phyloP scores from a whole-genome alignment of 768 basidiomycete species.

The Russula foetens region DNA sequence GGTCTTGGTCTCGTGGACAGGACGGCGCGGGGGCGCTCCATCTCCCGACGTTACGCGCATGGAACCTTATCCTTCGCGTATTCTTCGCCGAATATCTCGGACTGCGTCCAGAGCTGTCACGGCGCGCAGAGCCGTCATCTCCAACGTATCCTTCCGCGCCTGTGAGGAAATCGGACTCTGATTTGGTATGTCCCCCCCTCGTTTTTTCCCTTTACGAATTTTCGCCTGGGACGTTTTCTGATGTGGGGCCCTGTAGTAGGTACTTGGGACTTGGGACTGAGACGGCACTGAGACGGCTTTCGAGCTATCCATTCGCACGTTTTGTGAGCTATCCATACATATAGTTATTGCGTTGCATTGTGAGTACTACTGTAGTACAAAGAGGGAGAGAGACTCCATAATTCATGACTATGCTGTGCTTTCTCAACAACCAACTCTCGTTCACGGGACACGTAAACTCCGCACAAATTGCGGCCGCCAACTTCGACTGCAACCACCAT shows the following conservation, averaged over 20 bases:
- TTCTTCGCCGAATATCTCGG: slow-evolving; percentile 89
- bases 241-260: slow-evolving; percentile 2
- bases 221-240: neutral
- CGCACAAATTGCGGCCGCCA: too few species aligned
- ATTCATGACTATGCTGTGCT: too few species aligned
- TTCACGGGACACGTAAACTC: too few species aligned
- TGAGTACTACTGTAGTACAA: too few species aligned
- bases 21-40: slow-evolving; percentile 87
- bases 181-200: neutral
- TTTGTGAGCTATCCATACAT: neutral
- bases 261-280: neutral
- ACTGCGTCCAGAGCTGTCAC: slow-evolving; percentile 38
- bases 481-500: too few species aligned
- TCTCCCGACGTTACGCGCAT: slow-evolving; percentile 74
- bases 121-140: neutral
- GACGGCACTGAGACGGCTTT: too few species aligned
- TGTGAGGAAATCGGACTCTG: slow-evolving; percentile 11
- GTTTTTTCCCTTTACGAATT: too few species aligned
- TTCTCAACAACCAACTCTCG: too few species aligned
- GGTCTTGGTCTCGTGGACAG: slow-evolving; percentile 31
- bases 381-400: too few species aligned
- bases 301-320: neutral
- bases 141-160: neutral
- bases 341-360: too few species aligned
- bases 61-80: slow-evolving; percentile 83